These are phyloP conservation scores for Ceratocystis smalleyi DNA, from an alignment of 2,329 filamentous ascomycete species.

Conservation along the genomic window DNA sequence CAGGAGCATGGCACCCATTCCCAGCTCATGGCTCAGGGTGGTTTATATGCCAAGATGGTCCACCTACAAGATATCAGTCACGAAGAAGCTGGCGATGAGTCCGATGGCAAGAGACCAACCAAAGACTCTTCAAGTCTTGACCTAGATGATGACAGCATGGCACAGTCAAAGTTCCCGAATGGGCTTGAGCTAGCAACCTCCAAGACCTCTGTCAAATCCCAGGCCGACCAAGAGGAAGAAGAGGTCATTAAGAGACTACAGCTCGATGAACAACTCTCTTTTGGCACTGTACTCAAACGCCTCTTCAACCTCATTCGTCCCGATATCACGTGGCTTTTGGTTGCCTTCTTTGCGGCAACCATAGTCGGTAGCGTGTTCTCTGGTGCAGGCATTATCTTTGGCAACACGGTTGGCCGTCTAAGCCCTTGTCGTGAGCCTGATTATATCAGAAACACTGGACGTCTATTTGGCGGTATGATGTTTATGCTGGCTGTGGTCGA, in stretches of 20 bases:
- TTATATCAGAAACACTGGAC: slow-evolving; percentile 25
- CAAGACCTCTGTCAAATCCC: slow-evolving; percentile 25
- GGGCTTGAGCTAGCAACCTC: slow-evolving; percentile 27
- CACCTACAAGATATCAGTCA: slow-evolving; percentile 26
- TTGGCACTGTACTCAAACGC: slow-evolving; percentile 27
- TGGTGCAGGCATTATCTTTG: slow-evolving; percentile 38
- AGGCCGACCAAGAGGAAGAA: slow-evolving; percentile 23
- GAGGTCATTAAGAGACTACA: slow-evolving; percentile 23
- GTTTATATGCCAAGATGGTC: slow-evolving; percentile 39
- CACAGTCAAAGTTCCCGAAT: slow-evolving; percentile 22
- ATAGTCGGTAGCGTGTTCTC: slow-evolving; percentile 41
- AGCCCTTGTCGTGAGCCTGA: slow-evolving; percentile 33
- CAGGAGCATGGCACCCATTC: slow-evolving; percentile 50
- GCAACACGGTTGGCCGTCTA: slow-evolving; percentile 27
- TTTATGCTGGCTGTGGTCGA: slow-evolving; percentile 36
- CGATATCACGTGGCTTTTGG: slow-evolving; percentile 26
- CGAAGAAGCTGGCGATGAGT: slow-evolving; percentile 19
- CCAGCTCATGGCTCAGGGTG: slow-evolving; percentile 37
- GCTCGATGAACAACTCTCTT: slow-evolving; percentile 29
- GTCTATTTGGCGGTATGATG: slow-evolving; percentile 42
- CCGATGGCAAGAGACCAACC: slow-evolving; percentile 22
- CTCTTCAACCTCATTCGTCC: slow-evolving; percentile 27
- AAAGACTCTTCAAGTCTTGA: slow-evolving; percentile 22
- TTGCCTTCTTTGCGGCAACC: slow-evolving; percentile 30
- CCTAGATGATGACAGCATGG: slow-evolving; percentile 24